Base-by-base conservation (phyloP, 2,329 filamentous ascomycete species). In the Biscogniauxia mediterranea region DNA sequence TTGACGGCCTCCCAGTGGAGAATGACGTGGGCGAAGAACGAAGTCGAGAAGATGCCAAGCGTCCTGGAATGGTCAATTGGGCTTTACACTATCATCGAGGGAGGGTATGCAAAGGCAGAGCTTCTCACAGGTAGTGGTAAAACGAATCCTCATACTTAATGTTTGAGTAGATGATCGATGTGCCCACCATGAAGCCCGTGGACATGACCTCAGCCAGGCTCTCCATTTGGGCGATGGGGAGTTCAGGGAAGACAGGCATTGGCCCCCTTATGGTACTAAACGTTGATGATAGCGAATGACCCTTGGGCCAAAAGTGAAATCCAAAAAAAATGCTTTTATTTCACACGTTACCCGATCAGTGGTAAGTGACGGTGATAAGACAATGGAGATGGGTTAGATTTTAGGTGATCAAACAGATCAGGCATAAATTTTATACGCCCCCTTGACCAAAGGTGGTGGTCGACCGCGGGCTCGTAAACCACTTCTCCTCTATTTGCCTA, bases 171-270 rank as follows among this genome's bases (percentile, higher is more conserved):
- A 61, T 11, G 52, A 69, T 57, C 17, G 67, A 67, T 21, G 67
- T 38, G 19, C 66, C 68, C 52, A 66, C 58, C 69, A 71, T 69
- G 23, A 65, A 15, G 28, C 67, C 66, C 49, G 59, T 60, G 52
- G 66, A 65, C n/a, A 65, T 6, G 38, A 67, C 19, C 50, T 21
- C 21, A 13, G 8, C 50, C 4, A 11, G 50, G 19, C 19, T 52
- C 17, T 20, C 7, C 9, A 52, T 23, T 21, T 17, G 17, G 21
- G 50, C 3, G 50, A 21, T 13, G 17, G 13, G 3, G 15, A n/a
- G 17, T 5, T 46, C 38, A 11, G 38, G 15, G 38, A 15, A 46
- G 13, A n/a, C 2, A 46, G 38, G 15, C 38, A 15, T 46, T 11
- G 32, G 8, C 9, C 32, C 32, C 32, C 13, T 38, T 38, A 38